Conservation (phyloP, 179 eudicot genomes). For the Monotropa hypopitys region DNA sequence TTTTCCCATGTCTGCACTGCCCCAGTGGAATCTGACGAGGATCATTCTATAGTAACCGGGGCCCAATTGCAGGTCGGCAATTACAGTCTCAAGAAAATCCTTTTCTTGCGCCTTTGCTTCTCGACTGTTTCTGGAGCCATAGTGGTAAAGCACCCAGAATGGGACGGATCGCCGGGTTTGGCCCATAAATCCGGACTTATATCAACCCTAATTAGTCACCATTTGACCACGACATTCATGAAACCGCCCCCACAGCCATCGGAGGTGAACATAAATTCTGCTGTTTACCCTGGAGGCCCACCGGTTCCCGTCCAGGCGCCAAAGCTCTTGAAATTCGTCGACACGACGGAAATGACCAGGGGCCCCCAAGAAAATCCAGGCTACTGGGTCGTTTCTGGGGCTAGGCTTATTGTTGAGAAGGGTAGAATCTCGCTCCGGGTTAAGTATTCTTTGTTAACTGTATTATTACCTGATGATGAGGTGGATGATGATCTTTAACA, state of each 20-base stretch:
- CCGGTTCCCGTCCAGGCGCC: conserved; percentile 79
- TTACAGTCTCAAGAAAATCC: conserved; percentile 67
- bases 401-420: conserved; percentile 74
- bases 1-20: conserved; percentile 97
- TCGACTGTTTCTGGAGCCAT: conserved; percentile 60
- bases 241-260: conserved; percentile 73
- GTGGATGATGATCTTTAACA: conserved; percentile 10
- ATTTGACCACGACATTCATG: conserved; percentile 50
- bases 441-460: conserved; percentile 68
- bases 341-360: conserved; percentile 79
- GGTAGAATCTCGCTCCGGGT: conserved; percentile 76
- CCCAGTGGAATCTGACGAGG: conserved; percentile 86
- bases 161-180: conserved; percentile 87
- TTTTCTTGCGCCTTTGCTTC: conserved; percentile 67
- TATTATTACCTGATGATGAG: conserved; percentile 57
- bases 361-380: conserved; percentile 96
- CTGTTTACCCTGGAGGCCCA: conserved; percentile 94
- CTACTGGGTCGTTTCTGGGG: conserved; percentile 95
- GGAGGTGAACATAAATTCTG: conserved; percentile 95
- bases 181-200: conserved; percentile 88
- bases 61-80: conserved; percentile 73
- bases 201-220: conserved; percentile 77
- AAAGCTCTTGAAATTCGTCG: conserved; percentile 71
- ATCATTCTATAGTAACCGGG: conserved; percentile 81
- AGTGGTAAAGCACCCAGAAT: conserved; percentile 49